Conservation (phyloP, 345 rosid genomes). For the Eucalyptus brandiana region DNA sequence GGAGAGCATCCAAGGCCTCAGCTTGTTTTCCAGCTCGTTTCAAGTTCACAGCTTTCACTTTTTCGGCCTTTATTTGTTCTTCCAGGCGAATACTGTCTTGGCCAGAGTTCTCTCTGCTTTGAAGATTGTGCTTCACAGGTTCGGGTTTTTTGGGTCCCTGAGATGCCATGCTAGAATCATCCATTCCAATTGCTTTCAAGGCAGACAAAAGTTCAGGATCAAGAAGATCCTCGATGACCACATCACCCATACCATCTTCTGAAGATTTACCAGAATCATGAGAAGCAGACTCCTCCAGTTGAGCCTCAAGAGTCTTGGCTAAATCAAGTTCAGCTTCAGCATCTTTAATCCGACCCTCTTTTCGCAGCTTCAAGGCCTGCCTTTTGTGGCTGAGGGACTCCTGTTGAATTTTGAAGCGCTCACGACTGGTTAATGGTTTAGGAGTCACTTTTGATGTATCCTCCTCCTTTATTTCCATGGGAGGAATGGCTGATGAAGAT, state of each 20-base stretch:
- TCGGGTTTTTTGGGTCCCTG: constrained; percentile 11
- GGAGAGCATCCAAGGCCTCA: constrained; percentile 83
- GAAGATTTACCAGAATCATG: constrained; percentile 25
- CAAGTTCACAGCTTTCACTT: constrained; percentile 58
- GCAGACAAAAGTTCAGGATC: constrained; percentile 92
- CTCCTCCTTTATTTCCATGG: constrained; percentile 25
- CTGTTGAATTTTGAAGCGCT: constrained; percentile 83
- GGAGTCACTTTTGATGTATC: constrained; percentile 25
- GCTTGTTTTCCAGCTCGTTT: constrained; percentile 85
- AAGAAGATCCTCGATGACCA: constrained; percentile 71
- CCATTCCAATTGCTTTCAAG: constrained; percentile 62
- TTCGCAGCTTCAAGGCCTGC: constrained; percentile 75
- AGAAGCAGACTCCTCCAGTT: constrained; percentile 49
- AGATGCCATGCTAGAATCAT: constrained; percentile 7
- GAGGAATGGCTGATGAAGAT: constrained; percentile 1
- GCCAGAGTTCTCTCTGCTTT: constrained; percentile 12
- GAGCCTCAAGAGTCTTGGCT: constrained; percentile 86
- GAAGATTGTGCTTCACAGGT: constrained; percentile 7
- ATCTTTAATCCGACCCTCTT: constrained; percentile 70
- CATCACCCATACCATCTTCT: constrained; percentile 23
- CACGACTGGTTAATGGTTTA: constrained; percentile 62
- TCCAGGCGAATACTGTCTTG: constrained; percentile 56
- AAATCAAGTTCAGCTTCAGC: constrained; percentile 89
- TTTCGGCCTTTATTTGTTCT: constrained; percentile 73
- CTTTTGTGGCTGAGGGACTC: constrained; percentile 82